Evolutionary conservation across 2,329 filamentous ascomycete genomes (phyloP), one percentile per base, ranked within the genome.

Genomic region (Neophaeococcomyces mojaviensis): DNA sequence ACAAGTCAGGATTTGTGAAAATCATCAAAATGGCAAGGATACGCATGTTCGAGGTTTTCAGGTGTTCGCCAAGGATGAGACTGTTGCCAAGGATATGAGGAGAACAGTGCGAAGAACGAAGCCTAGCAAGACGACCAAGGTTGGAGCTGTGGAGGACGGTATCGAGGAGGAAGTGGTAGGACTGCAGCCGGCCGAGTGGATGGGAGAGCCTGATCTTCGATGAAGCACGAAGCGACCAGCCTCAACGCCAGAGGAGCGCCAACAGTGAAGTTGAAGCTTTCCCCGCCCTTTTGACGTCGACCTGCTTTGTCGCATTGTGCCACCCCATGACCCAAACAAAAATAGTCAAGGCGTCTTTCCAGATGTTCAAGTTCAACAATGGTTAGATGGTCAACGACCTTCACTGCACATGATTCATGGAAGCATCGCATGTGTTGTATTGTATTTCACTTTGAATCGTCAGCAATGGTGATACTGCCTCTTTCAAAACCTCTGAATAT

Each of bases 11-110:
- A 83, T 98, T 39, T 77, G 90, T 42, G 92, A 97, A 68, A 98
- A 98, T 61, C 92, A 98, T 64, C 92, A 98, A 68, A 98, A 98
- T 64, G 92, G 92, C 53, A 98, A 98, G 64, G 92, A 98, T 63
- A 98, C 92, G n/a, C 92, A 98, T 71, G 77, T 98, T 19, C 78
- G 92, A 13, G 90, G 88, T 2, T 77, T 98, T 64, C 94, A 95
- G 68, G 84, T 97, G 8, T 98, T 82, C 59, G 75, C 78, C 12
- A 62, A 60, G 24, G 69, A 73, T 49, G 67, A 70, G 39, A 50
- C 39, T 20, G 43, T 38, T 39, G 37, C 33, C 7, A 43, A 46
- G 36, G 46, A 49, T 34, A 39, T 49, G 31, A 44, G 49, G 24
- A 46, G 40, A 45, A 6, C 48, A 37, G 34, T 37, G 36, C 38